Evolutionary conservation across 2,329 filamentous ascomycete species (phyloP).

Genomic region (Ophiocordyceps camponoti-saundersi): DNA sequence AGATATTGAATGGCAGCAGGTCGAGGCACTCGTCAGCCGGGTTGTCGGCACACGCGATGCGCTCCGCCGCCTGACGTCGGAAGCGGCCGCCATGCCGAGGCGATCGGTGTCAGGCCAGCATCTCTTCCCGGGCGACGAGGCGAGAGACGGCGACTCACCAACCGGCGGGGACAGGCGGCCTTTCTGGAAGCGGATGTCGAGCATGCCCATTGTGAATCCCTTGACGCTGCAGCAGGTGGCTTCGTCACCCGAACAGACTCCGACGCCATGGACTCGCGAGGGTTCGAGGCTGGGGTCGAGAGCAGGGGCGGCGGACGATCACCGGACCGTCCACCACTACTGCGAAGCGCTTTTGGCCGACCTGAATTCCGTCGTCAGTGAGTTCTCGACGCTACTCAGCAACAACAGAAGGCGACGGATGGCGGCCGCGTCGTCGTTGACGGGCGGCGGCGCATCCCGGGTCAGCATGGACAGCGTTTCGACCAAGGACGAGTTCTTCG

Average conservation of each 20-base stretch:
- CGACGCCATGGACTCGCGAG: constrained; percentile 13
- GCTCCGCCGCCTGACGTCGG: constrained; percentile 68
- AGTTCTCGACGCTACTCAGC: constrained; percentile 62
- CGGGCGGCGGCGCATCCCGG: constrained; percentile 19
- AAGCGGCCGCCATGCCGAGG: constrained; percentile 44
- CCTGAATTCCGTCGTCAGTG: constrained; percentile 64
- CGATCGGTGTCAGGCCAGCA: constrained; percentile 12
- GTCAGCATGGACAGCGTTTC: constrained; percentile 66
- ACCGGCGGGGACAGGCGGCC: constrained; percentile 41
- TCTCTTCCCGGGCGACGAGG: constrained; percentile 18
- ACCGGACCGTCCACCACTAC: constrained; percentile 54
- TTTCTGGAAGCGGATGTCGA: constrained; percentile 88
- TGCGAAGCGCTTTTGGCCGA: constrained; percentile 72
- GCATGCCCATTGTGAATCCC: constrained; percentile 27
- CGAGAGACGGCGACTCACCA: constrained; percentile 35
- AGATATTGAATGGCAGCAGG: constrained; percentile 70
- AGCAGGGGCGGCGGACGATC: constrained; percentile 31
- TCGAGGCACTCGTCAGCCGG: constrained; percentile 71
- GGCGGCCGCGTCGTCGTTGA: constrained; percentile 30
- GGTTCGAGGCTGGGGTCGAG: constrained; percentile 19
- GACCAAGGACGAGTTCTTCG: constrained; percentile 77
- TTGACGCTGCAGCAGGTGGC: constrained; percentile 20
- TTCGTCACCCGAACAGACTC: constrained; percentile 19
- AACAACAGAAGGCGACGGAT: constrained; percentile 65
- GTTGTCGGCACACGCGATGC: constrained; percentile 81